Conservation (phyloP, 176 grass and related monocot species). For the Cymbopogon citratus region DNA sequence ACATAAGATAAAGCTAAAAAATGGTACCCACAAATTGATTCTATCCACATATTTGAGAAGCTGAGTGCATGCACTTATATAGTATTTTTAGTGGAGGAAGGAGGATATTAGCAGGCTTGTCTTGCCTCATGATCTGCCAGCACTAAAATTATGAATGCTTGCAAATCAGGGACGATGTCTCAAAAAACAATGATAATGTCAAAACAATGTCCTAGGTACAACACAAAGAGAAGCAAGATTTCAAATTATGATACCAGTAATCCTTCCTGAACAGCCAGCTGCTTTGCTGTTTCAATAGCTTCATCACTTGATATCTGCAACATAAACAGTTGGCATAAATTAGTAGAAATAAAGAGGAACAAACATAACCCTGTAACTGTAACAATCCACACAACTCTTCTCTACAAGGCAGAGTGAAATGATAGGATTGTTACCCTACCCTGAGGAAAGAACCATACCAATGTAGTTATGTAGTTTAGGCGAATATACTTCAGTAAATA, state of each 20-base stretch:
- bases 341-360: neutral
- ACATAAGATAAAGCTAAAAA: neutral
- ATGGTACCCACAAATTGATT: neutral
- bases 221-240: neutral
- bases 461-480: neutral
- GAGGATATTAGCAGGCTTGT: neutral
- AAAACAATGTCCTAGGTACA: neutral
- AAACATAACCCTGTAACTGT: neutral
- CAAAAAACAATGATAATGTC: neutral
- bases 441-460: neutral
- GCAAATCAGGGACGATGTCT: neutral
- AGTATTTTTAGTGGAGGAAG: neutral
- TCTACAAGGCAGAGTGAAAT: neutral
- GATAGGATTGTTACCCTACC: neutral
- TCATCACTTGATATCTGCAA: constrained; percentile 86
- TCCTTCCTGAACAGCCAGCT: constrained; percentile 93
- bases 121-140: neutral
- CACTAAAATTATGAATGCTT: neutral
- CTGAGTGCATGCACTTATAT: neutral
- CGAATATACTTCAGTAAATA: neutral
- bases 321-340: neutral
- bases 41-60: neutral
- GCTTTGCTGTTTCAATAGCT: constrained; percentile 90
- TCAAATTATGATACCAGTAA: constrained; percentile 60
- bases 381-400: neutral